These are phyloP conservation scores for Neoboletus brunneissimus DNA, from an alignment of 768 basidiomycete species.

Conservation along the genomic window DNA sequence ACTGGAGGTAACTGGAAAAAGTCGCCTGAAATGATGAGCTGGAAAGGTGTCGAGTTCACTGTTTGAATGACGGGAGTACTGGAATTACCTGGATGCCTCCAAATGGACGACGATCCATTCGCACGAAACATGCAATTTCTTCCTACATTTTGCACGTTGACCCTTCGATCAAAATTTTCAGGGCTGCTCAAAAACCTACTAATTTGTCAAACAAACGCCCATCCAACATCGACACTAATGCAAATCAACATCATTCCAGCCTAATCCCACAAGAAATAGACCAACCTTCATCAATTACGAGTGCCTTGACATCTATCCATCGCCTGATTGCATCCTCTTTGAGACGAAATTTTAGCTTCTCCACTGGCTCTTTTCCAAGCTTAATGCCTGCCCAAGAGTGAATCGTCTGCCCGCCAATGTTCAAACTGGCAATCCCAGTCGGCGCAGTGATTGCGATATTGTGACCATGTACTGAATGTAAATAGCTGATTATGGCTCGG, in stretches of 20 bases:
- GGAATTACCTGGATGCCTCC: slow-evolving; percentile 61
- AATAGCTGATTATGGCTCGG: slow-evolving; percentile 51
- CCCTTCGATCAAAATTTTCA: slow-evolving; percentile 19
- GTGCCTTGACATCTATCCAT: slow-evolving; percentile 51
- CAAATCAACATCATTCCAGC: neutral
- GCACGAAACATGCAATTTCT: slow-evolving; percentile 42
- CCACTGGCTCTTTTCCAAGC: slow-evolving; percentile 48
- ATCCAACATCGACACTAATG: slow-evolving; percentile 73
- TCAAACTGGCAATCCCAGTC: slow-evolving; percentile 63
- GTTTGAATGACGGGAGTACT: neutral
- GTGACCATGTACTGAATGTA: slow-evolving; percentile 30
- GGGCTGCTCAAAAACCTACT: slow-evolving; percentile 40
- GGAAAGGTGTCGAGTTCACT: slow-evolving; percentile 9
- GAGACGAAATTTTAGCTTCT: slow-evolving; percentile 41
- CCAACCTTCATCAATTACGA: slow-evolving; percentile 73
- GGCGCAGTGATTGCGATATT: slow-evolving; percentile 62
- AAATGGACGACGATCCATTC: slow-evolving; percentile 47
- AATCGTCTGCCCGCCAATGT: slow-evolving; percentile 67
- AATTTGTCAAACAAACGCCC: slow-evolving; percentile 68
- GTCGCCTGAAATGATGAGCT: slow-evolving; percentile 75
- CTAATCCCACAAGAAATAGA: neutral
- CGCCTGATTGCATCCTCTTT: slow-evolving; percentile 28
- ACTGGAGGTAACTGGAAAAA: slow-evolving; percentile 83
- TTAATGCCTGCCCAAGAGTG: slow-evolving; percentile 69
- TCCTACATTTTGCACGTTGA: slow-evolving; percentile 20